Conservation (phyloP, 1,284 basidiomycete genomes). For the Hortiboletus rubellus region DNA sequence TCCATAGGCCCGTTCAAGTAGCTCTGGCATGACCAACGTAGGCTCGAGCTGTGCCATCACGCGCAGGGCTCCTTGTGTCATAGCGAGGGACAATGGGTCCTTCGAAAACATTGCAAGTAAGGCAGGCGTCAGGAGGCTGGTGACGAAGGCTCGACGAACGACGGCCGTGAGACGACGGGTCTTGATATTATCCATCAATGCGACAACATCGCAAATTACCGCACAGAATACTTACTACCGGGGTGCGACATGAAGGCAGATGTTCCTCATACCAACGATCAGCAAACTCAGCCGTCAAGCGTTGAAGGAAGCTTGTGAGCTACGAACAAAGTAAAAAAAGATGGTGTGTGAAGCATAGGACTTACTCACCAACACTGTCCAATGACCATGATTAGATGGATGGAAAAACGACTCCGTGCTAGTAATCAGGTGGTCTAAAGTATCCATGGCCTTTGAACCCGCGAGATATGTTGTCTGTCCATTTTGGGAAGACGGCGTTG, state of each 20-base stretch:
- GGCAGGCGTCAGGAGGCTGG: slow-evolving; percentile 82
- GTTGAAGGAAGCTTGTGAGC: slow-evolving; percentile 40
- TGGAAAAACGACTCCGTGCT: slow-evolving; percentile 95
- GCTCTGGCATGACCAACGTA: slow-evolving; percentile 85
- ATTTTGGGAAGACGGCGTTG: slow-evolving; percentile 64
- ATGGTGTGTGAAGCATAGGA: not conserved
- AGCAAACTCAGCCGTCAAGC: slow-evolving; percentile 78
- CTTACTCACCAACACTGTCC: slow-evolving; percentile 63
- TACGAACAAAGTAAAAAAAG: slow-evolving; percentile 17
- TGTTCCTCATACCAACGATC: slow-evolving; percentile 86
- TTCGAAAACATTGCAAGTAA: slow-evolving; percentile 97
- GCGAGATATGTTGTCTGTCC: slow-evolving; percentile 64
- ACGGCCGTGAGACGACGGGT: slow-evolving; percentile 75
- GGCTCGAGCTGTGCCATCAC: slow-evolving; percentile 84
- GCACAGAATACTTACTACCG: slow-evolving; percentile 49
- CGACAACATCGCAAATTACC: not conserved
- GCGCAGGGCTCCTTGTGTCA: slow-evolving; percentile 71
- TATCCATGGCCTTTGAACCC: slow-evolving; percentile 88
- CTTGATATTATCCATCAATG: slow-evolving; percentile 37
- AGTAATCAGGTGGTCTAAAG: slow-evolving; percentile 85
- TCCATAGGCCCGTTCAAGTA: slow-evolving; percentile 89
- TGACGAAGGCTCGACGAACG: slow-evolving; percentile 85
- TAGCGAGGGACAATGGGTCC: slow-evolving; percentile 65
- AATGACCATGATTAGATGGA: slow-evolving; percentile 77
- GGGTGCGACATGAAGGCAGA: slow-evolving; percentile 78